Percentiles rank a stretch among this genome's conserved stretches.
These are phyloP conservation scores for Pueraria montana DNA, from an alignment of 306 rosid species.

Conservation along the genomic window DNA sequence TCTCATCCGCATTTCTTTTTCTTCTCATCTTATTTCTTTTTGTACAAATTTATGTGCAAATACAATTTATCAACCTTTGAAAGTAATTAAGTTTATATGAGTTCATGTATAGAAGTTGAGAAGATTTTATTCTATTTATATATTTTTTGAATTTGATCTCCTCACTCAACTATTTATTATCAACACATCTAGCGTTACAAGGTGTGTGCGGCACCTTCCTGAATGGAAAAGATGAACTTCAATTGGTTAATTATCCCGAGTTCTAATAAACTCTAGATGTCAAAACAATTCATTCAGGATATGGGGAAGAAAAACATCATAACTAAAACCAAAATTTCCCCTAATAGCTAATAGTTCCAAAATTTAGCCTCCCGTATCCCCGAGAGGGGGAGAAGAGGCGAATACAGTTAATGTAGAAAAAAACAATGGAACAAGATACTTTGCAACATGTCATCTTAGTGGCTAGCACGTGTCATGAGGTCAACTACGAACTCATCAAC, in stretches of 20 bases:
- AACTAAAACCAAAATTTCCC: constrained; percentile 32
- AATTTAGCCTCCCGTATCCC: constrained; percentile 21
- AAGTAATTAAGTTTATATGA: too few relatives aligned
- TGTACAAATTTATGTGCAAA: neutral
- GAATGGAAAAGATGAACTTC: too few relatives aligned
- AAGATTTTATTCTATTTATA: neutral
- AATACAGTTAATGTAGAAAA: constrained; percentile 3
- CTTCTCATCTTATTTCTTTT: too few relatives aligned
- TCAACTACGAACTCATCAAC: constrained; percentile 65
- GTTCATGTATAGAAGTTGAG: neutral
- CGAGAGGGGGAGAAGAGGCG: constrained; percentile 35
- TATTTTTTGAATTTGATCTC: neutral
- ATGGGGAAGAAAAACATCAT: constrained; percentile 4
- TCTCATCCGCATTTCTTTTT: too few relatives aligned
- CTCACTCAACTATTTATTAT: neutral
- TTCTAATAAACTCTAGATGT: neutral
- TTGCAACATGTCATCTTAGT: constrained; percentile 14
- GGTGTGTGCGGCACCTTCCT: too few relatives aligned
- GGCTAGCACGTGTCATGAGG: constrained; percentile 5
- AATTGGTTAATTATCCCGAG: too few relatives aligned
- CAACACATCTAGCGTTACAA: neutral
- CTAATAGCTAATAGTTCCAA: constrained; percentile 10
- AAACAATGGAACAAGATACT: neutral
- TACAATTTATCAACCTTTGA: neutral
- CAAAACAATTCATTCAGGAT: neutral